Evolutionary conservation across 75 land plant species (phyloP).

Genomic region (Pseudotsuga menziesii): DNA sequence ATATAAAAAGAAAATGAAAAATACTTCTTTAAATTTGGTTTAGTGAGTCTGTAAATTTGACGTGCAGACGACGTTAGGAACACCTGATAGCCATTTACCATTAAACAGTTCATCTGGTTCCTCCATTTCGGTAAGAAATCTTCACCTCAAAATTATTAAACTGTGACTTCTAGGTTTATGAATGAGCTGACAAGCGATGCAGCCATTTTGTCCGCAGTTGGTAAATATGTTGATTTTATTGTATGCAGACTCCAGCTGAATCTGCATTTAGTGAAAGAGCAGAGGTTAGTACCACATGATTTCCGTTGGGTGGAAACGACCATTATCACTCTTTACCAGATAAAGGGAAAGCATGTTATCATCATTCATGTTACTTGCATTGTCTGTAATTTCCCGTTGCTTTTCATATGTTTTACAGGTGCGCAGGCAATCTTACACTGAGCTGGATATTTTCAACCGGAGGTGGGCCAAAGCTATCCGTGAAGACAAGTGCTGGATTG

Average conservation of each 20-base stretch:
- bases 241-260: conserved; percentile 8
- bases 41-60: background rate
- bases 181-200: background rate
- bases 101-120: background rate
- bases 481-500: conserved; percentile 57
- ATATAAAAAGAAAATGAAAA: background rate
- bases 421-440: conserved; percentile 46
- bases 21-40: background rate
- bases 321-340: too few species aligned
- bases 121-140: background rate
- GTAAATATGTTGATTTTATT: background rate
- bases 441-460: conserved; percentile 34
- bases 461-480: conserved; percentile 49
- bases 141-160: background rate
- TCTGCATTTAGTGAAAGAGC: conserved; percentile 9
- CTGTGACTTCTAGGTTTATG: background rate
- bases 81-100: background rate
- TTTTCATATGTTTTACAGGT: conserved; percentile 29
- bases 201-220: background rate
- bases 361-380: background rate
- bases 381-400: background rate
- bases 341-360: background rate
- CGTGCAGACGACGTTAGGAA: conserved; percentile 1
- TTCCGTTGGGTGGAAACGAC: background rate
- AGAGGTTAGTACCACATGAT: background rate